phyloP scores from a whole-genome alignment of 2,329 filamentous ascomycete genomes.

The Basipetospora sp. region DNA sequence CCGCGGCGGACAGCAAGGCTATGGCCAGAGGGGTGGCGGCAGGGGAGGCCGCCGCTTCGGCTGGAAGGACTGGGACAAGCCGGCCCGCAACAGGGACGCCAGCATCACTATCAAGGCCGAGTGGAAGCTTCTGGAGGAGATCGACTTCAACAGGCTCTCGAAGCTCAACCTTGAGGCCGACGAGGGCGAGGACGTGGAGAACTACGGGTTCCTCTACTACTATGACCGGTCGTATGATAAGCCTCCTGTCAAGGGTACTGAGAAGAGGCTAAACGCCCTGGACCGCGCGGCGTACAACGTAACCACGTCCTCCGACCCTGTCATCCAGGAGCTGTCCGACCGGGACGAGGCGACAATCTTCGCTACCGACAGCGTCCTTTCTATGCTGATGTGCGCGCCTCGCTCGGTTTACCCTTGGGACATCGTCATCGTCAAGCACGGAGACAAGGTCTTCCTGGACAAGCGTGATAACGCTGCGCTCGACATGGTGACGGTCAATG shows the following conservation, averaged over 20 bases:
- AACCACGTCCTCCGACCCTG: constrained; percentile 85
- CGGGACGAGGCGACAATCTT: constrained; percentile 95
- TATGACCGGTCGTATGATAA: constrained; percentile 96
- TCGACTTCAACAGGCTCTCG: constrained; percentile 86
- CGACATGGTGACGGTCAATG: constrained; percentile 97
- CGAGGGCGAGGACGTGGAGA: constrained; percentile 86
- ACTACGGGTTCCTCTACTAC: constrained; percentile 95
- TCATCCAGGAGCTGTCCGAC: constrained; percentile 92
- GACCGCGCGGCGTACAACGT: constrained; percentile 97
- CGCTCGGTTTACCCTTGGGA: constrained; percentile 98
- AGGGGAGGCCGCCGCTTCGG: constrained; percentile 77
- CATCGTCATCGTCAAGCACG: constrained; percentile 81
- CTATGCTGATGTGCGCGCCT: constrained; percentile 97
- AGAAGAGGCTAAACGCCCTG: constrained; percentile 74
- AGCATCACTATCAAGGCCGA: constrained; percentile 93
- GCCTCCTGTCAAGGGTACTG: constrained; percentile 71
- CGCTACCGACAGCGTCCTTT: constrained; percentile 89
- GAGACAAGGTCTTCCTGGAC: constrained; percentile 95
- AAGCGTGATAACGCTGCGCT: constrained; percentile 91
- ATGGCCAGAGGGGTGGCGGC: constrained; percentile 51
- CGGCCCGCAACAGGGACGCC: constrained; percentile 84
- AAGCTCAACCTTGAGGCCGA: constrained; percentile 94
- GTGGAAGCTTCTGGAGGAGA: constrained; percentile 93
- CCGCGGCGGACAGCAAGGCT: constrained; percentile 49
- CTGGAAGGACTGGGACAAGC: constrained; percentile 99